phyloP scores from a whole-genome alignment of 257 asterid genomes.

The Solanum chilense region DNA sequence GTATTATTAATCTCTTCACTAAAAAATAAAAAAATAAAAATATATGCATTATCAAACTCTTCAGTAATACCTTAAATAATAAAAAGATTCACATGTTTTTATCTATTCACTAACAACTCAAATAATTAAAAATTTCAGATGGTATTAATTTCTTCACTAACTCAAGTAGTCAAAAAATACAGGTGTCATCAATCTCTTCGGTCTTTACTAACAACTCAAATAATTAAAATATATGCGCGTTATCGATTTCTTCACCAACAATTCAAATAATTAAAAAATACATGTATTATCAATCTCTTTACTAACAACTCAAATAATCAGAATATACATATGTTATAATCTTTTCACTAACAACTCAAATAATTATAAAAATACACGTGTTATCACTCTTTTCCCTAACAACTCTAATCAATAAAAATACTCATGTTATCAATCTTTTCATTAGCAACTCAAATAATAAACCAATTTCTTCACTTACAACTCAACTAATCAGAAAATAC shows the following conservation, averaged over 20 bases:
- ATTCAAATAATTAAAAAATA: too few relatives aligned
- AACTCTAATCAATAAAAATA: too few relatives aligned
- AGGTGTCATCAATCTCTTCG: neutral
- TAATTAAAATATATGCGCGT: neutral
- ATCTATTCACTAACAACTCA: neutral
- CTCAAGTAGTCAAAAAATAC: too few relatives aligned
- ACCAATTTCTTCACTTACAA: neutral
- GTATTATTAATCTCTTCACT: neutral
- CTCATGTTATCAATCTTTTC: neutral
- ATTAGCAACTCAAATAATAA: neutral
- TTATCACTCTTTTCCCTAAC: neutral
- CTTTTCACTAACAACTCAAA: neutral
- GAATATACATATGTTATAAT: too few relatives aligned
- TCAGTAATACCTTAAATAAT: neutral
- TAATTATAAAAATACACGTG: too few relatives aligned
- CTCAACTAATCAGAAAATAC: neutral
- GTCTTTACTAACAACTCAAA: neutral
- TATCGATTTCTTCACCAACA: neutral
- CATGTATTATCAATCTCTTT: neutral
- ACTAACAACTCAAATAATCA: too few relatives aligned
- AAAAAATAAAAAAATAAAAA: too few relatives aligned
- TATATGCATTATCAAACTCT: neutral
- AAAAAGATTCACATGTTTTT: neutral
- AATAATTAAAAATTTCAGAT: too few relatives aligned
- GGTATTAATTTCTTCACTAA: neutral